Evolutionary conservation across 129 eudicot genomes (phyloP), one percentile per base, ranked within the genome.

Genomic region (Gnaphalium uliginosum): DNA sequence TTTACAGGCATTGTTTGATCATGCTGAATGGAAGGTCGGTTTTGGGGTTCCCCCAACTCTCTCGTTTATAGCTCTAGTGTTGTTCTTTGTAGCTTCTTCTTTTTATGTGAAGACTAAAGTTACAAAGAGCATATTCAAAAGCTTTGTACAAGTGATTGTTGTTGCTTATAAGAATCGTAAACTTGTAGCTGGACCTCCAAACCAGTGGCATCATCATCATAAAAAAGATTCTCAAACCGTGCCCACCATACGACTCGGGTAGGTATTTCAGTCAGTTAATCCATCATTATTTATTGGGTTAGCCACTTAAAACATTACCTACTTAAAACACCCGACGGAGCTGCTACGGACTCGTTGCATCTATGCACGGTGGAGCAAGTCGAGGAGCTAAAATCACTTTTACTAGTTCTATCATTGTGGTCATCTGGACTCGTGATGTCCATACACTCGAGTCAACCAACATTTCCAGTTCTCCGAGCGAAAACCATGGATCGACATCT

Each of bases 11-110:
- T 91, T 37, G 94, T 84, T 14, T 91, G 97, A 84, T 27, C 85
- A 82, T 60, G 50, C 69, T 14, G 97, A 91, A 73, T 91, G 94
- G 94, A 88, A 77, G 83, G 64, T 88, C 37, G 94, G 97, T 0
- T 91, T 86, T 73, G 94, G 94, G 27, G 84, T 90, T 54, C 96
- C 96, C 21, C 88, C 62, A 6, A 65, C 82, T 21, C 75, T 88
- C 14, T 84, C 81, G 87, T 57, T 88, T 32, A 30, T 84, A 17
- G 84, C 94, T 0, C 72, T 81, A 66, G 23, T 87, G 1, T 24
- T 85, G 72, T 91, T 88, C 78, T 83, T 80, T 48, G 19, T 84
- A 60, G 94, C 94, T 35, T 86, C 94, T 74, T 69, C 88, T 0
- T 14, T 86, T 7, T 91, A 91, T 73, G 43, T 86, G 41, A 91